phyloP scores from a whole-genome alignment of 179 eudicot species.

The Silene coronaria region DNA sequence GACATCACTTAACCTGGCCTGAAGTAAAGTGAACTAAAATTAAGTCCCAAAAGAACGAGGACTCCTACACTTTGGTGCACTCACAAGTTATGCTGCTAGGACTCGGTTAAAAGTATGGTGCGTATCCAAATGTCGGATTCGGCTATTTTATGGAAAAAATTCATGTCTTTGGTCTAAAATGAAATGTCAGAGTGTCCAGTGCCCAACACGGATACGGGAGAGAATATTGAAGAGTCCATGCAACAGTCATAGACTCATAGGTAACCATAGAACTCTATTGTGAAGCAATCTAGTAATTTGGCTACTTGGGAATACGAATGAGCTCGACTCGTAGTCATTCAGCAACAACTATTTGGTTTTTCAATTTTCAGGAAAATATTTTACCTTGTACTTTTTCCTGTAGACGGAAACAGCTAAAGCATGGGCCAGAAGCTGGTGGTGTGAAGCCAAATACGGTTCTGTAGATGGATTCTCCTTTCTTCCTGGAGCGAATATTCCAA shows the following conservation, averaged over 20 bases:
- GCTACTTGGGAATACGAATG: background rate
- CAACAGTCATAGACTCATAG: too few relatives aligned
- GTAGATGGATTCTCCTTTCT: conserved; percentile 41
- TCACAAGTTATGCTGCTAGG: background rate
- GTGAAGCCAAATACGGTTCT: conserved; percentile 62
- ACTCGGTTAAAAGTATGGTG: too few relatives aligned
- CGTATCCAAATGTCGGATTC: too few relatives aligned
- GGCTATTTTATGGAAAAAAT: too few relatives aligned
- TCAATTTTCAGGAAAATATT: background rate
- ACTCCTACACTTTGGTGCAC: background rate
- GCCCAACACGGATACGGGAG: too few relatives aligned
- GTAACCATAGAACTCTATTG: background rate
- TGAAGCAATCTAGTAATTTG: background rate
- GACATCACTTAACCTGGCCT: background rate
- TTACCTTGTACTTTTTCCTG: conserved; percentile 59
- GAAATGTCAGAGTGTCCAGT: too few relatives aligned
- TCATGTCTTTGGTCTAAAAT: too few relatives aligned
- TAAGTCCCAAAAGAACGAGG: background rate
- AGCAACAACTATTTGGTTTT: background rate
- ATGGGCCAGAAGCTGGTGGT: conserved; percentile 82
- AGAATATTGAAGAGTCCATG: too few relatives aligned
- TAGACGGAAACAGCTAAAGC: conserved; percentile 65
- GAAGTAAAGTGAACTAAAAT: background rate
- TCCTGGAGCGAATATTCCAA: conserved; percentile 76
- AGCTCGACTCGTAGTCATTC: background rate